Conservation (phyloP, 2,329 filamentous ascomycete genomes). For the Arthroderma sp. region DNA sequence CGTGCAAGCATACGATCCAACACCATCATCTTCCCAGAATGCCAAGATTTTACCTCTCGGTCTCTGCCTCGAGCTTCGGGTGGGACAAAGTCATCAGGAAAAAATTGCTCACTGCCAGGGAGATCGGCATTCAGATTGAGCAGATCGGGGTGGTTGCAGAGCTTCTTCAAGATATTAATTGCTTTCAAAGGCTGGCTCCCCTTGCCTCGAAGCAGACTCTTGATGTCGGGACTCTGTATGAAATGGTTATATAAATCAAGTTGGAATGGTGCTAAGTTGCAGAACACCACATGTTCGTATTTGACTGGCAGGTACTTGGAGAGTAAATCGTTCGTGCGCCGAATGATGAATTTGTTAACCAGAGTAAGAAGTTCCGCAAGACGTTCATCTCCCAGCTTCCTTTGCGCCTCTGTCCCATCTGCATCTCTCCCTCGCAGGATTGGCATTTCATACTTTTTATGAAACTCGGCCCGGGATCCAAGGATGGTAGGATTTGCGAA, state of each 20-base stretch:
- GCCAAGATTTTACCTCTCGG: slow-evolving; percentile 85
- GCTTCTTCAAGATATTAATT: slow-evolving; percentile 91
- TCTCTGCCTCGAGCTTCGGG: slow-evolving; percentile 81
- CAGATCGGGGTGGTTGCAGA: slow-evolving; percentile 95
- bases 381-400: slow-evolving; percentile 69
- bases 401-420: slow-evolving; percentile 69
- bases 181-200: slow-evolving; percentile 93
- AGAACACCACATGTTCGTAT: slow-evolving; percentile 98
- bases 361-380: slow-evolving; percentile 65
- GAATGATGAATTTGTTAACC: slow-evolving; percentile 98
- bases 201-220: slow-evolving; percentile 79
- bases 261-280: slow-evolving; percentile 86
- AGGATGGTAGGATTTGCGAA: slow-evolving; percentile 92
- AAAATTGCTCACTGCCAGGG: slow-evolving; percentile 69
- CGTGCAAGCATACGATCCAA: slow-evolving; percentile 95
- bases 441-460: slow-evolving; percentile 84
- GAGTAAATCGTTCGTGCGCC: slow-evolving; percentile 90
- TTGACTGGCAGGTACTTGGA: slow-evolving; percentile 97
- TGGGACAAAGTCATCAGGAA: slow-evolving; percentile 75
- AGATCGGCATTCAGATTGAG: slow-evolving; percentile 71
- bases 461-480: slow-evolving; percentile 78
- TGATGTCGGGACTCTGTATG: slow-evolving; percentile 88
- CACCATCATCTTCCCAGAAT: slow-evolving; percentile 96
- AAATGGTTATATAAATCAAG: slow-evolving; percentile 92
- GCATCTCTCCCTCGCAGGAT: slow-evolving; percentile 87